phyloP scores from a whole-genome alignment of 768 basidiomycete genomes.

The Mycena amicta region DNA sequence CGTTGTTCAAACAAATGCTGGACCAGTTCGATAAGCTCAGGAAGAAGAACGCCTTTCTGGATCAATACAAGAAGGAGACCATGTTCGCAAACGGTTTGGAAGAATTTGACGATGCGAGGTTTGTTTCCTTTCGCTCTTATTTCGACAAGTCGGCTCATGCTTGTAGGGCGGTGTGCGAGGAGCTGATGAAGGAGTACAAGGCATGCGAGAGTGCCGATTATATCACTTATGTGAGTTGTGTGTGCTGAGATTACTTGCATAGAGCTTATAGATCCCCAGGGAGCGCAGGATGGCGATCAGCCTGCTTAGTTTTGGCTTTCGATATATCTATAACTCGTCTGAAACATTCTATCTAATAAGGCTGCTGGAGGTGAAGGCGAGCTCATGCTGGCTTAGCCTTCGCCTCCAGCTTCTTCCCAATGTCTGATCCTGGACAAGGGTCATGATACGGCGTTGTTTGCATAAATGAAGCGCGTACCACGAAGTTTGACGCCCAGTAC shows the following conservation, averaged over 20 bases:
- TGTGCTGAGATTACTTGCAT: no score
- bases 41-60: slow-evolving; percentile 91
- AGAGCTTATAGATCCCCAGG: slow-evolving; percentile 18
- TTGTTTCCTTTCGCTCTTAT: slow-evolving; percentile 20
- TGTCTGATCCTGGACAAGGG: slow-evolving; percentile 59
- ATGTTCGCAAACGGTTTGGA: slow-evolving; percentile 92
- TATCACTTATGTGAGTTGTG: slow-evolving; percentile 79
- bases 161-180: slow-evolving; percentile 78
- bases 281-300: slow-evolving; percentile 30
- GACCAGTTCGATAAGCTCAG: slow-evolving; percentile 90
- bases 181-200: slow-evolving; percentile 90
- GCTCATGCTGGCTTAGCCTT: slow-evolving; percentile 36
- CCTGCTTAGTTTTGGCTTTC: background rate
- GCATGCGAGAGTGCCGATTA: slow-evolving; percentile 96
- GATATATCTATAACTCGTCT: background rate
- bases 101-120: slow-evolving; percentile 98
- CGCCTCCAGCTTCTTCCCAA: slow-evolving; percentile 85
- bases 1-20: slow-evolving; percentile 96
- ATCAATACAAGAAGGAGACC: slow-evolving; percentile 96
- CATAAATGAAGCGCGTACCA: slow-evolving; percentile 49
- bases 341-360: background rate
- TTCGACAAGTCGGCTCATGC: slow-evolving; percentile 1
- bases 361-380: background rate
- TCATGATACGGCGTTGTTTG: background rate
- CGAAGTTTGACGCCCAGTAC: slow-evolving; percentile 85